Evolutionary conservation across 163 green algal genomes (phyloP), one percentile per base, ranked within the genome.

Genomic region (Volvox carteri): DNA sequence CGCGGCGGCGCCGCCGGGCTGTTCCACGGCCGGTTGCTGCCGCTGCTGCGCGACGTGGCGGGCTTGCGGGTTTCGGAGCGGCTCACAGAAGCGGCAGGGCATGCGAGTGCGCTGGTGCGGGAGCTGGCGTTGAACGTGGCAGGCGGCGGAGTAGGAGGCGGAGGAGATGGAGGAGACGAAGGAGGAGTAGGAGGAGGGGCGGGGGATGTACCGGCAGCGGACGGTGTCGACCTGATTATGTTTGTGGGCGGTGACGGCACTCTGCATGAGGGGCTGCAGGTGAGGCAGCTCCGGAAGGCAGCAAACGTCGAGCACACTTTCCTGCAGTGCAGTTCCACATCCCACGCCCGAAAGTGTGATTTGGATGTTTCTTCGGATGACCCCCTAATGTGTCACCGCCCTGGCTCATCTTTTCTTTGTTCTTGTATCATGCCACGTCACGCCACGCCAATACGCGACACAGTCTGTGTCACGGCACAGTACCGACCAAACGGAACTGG

Each of bases 261-360:
- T 0, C 76, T 95, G 60, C 92, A 92, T 86, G 95, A 97, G 85
- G 91, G 92, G 25, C 48, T 97, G 70, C 88, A 96, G 93, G 84
- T 89, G 30, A 4, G 54, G 28, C 48, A 58, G 12, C 14, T 58
- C 48, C 48, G 48, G 12, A 58, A 14, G 11, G 48, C 11, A 58
- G n/a, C n/a, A n/a, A n/a, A n/a, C n/a, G n/a, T n/a, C n/a, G n/a
- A n/a, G n/a, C n/a, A n/a, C n/a, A n/a, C n/a, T n/a, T n/a, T n/a
- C n/a, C n/a, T n/a, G n/a, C n/a, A n/a, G n/a, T n/a, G n/a, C n/a
- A n/a, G n/a, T n/a, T n/a, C n/a, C n/a, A n/a, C n/a, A n/a, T n/a
- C n/a, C n/a, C n/a, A n/a, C n/a, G n/a, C n/a, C n/a, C n/a, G n/a
- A n/a, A n/a, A n/a, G n/a, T n/a, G n/a, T n/a, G n/a, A n/a, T n/a